Evolutionary conservation across 176 grass and related monocot genomes (phyloP), one percentile per base, ranked within the genome.

Genomic region (Poa annua): DNA sequence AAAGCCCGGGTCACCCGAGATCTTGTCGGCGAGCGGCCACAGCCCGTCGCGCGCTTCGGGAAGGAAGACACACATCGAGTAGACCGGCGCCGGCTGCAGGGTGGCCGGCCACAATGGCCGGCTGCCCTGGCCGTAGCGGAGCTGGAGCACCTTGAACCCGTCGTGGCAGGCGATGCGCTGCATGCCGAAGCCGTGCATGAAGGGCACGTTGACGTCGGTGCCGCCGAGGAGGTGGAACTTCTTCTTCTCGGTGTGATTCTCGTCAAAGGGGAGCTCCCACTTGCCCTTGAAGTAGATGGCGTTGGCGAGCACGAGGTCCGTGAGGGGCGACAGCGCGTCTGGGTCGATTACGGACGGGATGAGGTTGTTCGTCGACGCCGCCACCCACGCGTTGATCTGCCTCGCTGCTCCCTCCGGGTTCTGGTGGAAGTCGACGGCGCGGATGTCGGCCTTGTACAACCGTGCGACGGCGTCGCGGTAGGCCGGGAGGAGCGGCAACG

Each of bases 281-380:
- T 6, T 12, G 47, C 68, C 77, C 65, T 86, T 86, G 57, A 86
- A 86, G 68, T 86, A 86, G 44, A 86, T 55, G 11, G 85, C 85
- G 36, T 80, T 86, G 22, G 48, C 56, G 47, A 86, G 67, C 17
- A 86, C 48, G 11, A 81, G 6, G 56, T 17, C 29, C 2, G 77
- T 80, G 32, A 2, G 4, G 0, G 42, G 22, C 9, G 53, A 9
- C 53, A 56, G 20, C 7, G 44, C 3, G 35, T 26, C 29, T 38
- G 36, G 5, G 36, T 6, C 20, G 20, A 80, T 5, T 74, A 66
- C 20, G 4, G 38, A 25, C 20, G 26, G 75, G 44, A 81, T 86
- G 2, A 86, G 57, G 12, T 76, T 69, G 21, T 63, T 39, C 5
- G 85, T 86, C 1, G 26, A 42, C 4, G 22, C 20, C 5, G 34